Percentiles rank a stretch among this genome's conserved stretches.
phyloP scores from a whole-genome alignment of 371 early-diverging fungal genomes.

The Mucor plumbeus region DNA sequence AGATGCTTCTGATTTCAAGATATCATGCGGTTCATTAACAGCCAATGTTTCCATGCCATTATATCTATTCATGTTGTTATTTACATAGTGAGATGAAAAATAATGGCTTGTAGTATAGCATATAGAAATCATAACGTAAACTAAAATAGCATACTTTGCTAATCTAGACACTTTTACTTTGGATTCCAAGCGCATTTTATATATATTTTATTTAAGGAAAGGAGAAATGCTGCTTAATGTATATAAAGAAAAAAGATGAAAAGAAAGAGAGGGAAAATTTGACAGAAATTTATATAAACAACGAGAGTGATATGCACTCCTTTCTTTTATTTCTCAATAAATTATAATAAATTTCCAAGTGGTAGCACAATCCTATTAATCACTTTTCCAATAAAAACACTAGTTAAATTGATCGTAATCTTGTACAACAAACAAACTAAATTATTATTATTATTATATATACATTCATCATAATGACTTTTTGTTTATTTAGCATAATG shows the following conservation, averaged over 20 bases:
- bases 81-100: conserved; percentile 23
- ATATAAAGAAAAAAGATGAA: neutral
- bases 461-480: neutral
- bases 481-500: conserved; percentile 52
- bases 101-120: conserved; percentile 32
- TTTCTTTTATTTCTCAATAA: neutral
- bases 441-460: neutral
- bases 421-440: conserved; percentile 8
- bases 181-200: conserved; percentile 33
- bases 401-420: conserved; percentile 1
- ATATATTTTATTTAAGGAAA: conserved; percentile 9
- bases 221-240: conserved; percentile 2
- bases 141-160: conserved; percentile 26
- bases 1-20: neutral
- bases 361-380: conserved; percentile 1
- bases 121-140: conserved; percentile 26
- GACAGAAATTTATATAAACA: neutral
- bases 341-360: neutral
- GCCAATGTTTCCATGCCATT: conserved; percentile 6
- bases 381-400: neutral
- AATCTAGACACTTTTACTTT: conserved; percentile 27
- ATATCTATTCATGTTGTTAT: conserved; percentile 14
- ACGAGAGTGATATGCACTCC: neutral
- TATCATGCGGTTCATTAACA: neutral
- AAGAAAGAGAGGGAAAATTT: neutral